Evolutionary conservation across 805 yeast genomes (phyloP), one percentile per base, ranked within the genome.

Genomic region (Spathaspora boniae): DNA sequence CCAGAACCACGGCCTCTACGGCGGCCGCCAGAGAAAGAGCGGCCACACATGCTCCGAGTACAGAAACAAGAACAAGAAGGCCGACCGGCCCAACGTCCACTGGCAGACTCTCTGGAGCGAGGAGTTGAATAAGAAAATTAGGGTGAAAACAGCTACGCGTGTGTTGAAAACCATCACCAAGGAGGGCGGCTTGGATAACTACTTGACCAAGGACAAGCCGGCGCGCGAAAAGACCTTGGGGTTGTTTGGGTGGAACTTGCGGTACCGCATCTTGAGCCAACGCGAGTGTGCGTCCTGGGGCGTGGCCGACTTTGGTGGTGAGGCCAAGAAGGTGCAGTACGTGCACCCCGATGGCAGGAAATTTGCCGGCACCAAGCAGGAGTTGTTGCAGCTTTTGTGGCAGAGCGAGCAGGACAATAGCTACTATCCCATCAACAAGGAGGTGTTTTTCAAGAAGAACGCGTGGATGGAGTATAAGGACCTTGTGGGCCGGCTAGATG

Each of bases 101-200:
- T 74, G 67, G 43, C 78, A 87, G 53, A 74, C 72, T 21, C 64
- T 93, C 30, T 91, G 95, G 93, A 86, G 96, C 44, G 95, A 86
- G 47, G 65, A 85, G 0, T 70, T 93, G 49, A 64, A 78, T 40
- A 70, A 68, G 46, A 60, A 66, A 26, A 58, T 88, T 29, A 65
- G 67, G 32, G 58, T 86, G 36, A 78, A 72, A 41, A 78, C 88
- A 23, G 80, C 88, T 6, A 76, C 97, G 4, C 76, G 81, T 41
- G 97, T 88, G 5, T 70, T 93, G 53, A 78, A 81, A 50, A 88
- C 97, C 0, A 82, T 93, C 40, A 82, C 86, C 40, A 86, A 80
- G 49, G 98, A 91, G 58, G 98, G 98, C 43, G 98, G 99, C 4
- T 69, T 93, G 38, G 99, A 93, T 55, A 80, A 80, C 45, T 93